Conservation (phyloP, 2,329 filamentous ascomycete species). For the Cytospora schulzeri region DNA sequence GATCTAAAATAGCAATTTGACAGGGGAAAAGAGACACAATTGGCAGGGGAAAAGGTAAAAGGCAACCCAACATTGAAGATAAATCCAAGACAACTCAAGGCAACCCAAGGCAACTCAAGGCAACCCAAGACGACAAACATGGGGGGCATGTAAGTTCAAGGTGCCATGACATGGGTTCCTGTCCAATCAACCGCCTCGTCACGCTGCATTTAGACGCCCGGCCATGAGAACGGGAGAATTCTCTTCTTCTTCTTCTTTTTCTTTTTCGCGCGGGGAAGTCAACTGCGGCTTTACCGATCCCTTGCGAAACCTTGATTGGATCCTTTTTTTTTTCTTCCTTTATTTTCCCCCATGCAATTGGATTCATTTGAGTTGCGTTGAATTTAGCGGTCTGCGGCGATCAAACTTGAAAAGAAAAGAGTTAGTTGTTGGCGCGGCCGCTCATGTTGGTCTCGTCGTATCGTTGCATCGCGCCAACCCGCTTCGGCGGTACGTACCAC, state of each 20-base stretch:
- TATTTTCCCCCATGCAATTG: no score
- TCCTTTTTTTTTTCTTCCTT: conserved; percentile 2
- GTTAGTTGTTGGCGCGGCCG: background rate
- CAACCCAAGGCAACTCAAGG: background rate
- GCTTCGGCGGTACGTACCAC: no score
- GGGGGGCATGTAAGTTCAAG: conserved; percentile 3
- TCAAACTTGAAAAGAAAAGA: no score
- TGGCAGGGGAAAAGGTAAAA: no score
- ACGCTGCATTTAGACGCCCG: conserved; percentile 38
- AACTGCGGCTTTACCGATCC: background rate
- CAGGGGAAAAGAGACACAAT: background rate
- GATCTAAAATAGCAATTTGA: conserved; percentile 12
- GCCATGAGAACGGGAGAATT: conserved; percentile 14
- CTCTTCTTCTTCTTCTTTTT: no score
- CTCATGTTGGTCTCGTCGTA: background rate
- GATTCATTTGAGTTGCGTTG: no score
- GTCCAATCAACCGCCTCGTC: conserved; percentile 35
- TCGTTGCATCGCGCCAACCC: background rate
- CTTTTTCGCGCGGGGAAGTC: conserved; percentile 11
- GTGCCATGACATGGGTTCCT: conserved; percentile 8
- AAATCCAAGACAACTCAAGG: background rate
- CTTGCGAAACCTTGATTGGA: conserved; percentile 7
- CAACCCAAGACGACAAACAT: background rate
- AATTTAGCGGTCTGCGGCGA: no score
- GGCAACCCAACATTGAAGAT: no score